Evolutionary conservation across 2,329 filamentous ascomycete genomes (phyloP).

Genomic region (Lasiodiplodia sp.): DNA sequence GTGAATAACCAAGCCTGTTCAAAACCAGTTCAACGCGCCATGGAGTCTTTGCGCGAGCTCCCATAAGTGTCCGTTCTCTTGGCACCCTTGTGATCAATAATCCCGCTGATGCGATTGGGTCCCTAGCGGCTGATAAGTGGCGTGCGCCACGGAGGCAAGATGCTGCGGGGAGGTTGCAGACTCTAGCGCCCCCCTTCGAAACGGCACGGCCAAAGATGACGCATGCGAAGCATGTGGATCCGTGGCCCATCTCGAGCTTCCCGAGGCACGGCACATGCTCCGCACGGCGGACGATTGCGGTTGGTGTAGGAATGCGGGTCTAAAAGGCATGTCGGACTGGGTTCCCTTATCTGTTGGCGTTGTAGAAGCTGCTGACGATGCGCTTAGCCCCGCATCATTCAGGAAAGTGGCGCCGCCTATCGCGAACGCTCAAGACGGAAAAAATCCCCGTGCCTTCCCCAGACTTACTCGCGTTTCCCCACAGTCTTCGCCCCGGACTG

Average conservation of each 20-base stretch:
- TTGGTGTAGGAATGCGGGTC: not conserved
- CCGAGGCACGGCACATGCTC: not conserved
- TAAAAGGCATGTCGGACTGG: not conserved
- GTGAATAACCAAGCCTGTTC: not conserved
- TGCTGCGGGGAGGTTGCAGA: constrained; percentile 1
- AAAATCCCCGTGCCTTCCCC: constrained; percentile 14
- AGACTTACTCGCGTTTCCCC: constrained; percentile 9
- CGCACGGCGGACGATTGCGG: not conserved
- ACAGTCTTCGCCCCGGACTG: constrained; percentile 18
- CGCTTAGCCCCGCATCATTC: not conserved
- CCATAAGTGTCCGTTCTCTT: not conserved
- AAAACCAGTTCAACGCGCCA: not conserved
- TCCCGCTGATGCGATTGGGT: constrained; percentile 4
- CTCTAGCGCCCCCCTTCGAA: not conserved
- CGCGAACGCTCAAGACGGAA: not conserved
- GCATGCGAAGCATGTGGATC: not conserved
- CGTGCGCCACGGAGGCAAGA: not conserved
- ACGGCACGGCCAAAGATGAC: not conserved
- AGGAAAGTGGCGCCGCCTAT: constrained; percentile 12
- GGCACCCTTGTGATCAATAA: not conserved
- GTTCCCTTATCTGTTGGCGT: not conserved
- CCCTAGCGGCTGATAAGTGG: not conserved
- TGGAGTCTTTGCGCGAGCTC: not conserved
- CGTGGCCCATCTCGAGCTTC: not conserved
- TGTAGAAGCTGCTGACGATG: not conserved